Conservation (phyloP, 352 stramenopile species). For the Pelagophyceae sp. region DNA sequence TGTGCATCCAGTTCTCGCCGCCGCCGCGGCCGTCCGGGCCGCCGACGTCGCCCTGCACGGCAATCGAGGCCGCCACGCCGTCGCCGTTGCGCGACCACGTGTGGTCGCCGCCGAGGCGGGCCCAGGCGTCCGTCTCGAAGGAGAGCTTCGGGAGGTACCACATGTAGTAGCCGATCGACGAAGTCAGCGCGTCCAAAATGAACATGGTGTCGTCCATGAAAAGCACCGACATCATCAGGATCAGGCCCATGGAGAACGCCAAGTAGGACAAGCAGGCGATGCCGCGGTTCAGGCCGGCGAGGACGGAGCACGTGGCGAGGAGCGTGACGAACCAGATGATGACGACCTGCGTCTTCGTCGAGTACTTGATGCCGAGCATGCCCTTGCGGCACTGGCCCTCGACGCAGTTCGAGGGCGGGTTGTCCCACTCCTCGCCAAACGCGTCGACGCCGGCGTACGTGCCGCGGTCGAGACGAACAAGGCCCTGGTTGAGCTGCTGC, state of each 20-base stretch:
- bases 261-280: slow-evolving; percentile 42
- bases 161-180: slow-evolving; percentile 41
- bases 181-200: slow-evolving; percentile 39
- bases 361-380: neutral
- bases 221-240: slow-evolving; percentile 37
- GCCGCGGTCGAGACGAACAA: slow-evolving; percentile 31
- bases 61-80: neutral
- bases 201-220: slow-evolving; percentile 44
- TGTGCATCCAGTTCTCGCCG: slow-evolving; percentile 37
- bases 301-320: slow-evolving; percentile 38
- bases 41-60: slow-evolving; percentile 20
- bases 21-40: slow-evolving; percentile 31
- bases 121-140: slow-evolving; percentile 12
- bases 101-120: neutral
- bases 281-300: slow-evolving; percentile 40
- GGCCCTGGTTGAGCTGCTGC: slow-evolving; percentile 36
- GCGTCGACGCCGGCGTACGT: neutral
- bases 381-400: slow-evolving; percentile 17
- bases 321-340: slow-evolving; percentile 41
- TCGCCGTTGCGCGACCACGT: neutral
- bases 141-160: slow-evolving; percentile 20
- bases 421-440: neutral
- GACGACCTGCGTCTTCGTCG: slow-evolving; percentile 26
- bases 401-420: neutral
- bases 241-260: slow-evolving; percentile 34